Evolutionary conservation across 1,139 yeast species (phyloP), one percentile per base, ranked within the genome.

Genomic region (Ogataea hybrid): DNA sequence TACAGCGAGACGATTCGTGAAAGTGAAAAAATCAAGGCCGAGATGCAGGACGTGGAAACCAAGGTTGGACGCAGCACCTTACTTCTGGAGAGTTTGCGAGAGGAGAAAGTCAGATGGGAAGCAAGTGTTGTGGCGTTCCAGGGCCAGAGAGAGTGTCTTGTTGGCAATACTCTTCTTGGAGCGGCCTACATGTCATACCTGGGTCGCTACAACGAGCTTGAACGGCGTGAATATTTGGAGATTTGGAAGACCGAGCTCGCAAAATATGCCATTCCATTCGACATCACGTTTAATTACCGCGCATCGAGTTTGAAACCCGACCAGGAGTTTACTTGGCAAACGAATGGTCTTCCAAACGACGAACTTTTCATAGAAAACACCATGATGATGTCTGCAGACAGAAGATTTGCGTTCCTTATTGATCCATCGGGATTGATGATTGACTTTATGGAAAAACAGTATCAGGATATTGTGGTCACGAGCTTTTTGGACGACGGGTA

Each of bases 91-190:
- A 81, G 77, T 50, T 68, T 92, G 48, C 73, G 82, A 0, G 62
- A 66, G 1, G 98, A 92, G 58, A 73, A 84, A 51, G 65, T 68
- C n/a, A 72, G 97, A 55, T 92, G 98, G 98, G 68, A 74, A 22
- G 59, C 54, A 2, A 77, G 81, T 33, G 73, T 82, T 14, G 61
- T 64, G 11, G 69, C 68, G 25, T 89, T 84, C 56, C 70, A 68
- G 10, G 48, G 58, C 0, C 70, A 71, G 35, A 68, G 77, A 32
- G 69, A 69, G 21, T 61, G 68, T 14, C 56, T 87, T 6, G 68
- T 79, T 18, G 97, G 96, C 1, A 77, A 84, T 56, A 69, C 83
- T 2, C 53, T 88, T 9, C 50, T 90, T 8, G 70, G 78, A 0
- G 77, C 96, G 0, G 81, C 86, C 0, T 76, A 75, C 48, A 49